A percentile compares a stretch with the other conserved stretches of the same genome.
Conservation (phyloP, 257 asterid species). For the Knoxia roxburghii region DNA sequence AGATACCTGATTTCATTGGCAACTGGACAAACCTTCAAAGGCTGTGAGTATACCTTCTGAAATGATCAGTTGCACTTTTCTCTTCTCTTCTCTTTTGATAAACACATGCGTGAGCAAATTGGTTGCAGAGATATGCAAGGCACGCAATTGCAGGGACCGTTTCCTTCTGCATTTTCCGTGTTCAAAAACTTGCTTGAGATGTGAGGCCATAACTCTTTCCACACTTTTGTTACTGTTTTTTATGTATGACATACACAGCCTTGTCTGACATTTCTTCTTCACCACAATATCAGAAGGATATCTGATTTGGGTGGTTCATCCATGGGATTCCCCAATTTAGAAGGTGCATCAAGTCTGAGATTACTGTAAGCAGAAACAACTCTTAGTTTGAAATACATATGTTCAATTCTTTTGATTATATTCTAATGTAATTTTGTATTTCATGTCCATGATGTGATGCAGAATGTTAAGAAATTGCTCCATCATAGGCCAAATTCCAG, state of each 20-base stretch:
- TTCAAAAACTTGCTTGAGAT: conserved; percentile 37
- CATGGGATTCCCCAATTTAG: conserved; percentile 51
- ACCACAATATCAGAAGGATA: conserved; percentile 51
- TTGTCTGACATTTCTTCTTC: neutral
- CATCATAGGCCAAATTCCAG: conserved; percentile 57
- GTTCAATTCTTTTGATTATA: neutral
- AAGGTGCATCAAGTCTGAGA: conserved; percentile 17
- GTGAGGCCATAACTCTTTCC: conserved; percentile 38
- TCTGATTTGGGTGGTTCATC: conserved; percentile 48
- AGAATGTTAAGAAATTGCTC: conserved; percentile 80
- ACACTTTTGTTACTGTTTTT: neutral
- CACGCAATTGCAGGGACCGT: conserved; percentile 70
- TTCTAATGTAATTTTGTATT: conserved; percentile 14
- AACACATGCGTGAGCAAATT: conserved; percentile 10
- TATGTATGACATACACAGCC: neutral
- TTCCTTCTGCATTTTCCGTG: conserved; percentile 49
- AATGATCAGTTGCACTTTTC: neutral
- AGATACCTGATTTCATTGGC: conserved; percentile 66
- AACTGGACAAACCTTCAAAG: conserved; percentile 56
- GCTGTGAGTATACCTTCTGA: conserved; percentile 46
- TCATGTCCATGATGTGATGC: conserved; percentile 36
- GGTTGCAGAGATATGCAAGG: conserved; percentile 75
- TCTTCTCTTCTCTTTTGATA: neutral
- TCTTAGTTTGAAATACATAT: conserved; percentile 4
- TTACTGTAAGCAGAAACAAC: conserved; percentile 46